Evolutionary conservation across 768 basidiomycete species (phyloP).

Genomic region (Russula earlei): DNA sequence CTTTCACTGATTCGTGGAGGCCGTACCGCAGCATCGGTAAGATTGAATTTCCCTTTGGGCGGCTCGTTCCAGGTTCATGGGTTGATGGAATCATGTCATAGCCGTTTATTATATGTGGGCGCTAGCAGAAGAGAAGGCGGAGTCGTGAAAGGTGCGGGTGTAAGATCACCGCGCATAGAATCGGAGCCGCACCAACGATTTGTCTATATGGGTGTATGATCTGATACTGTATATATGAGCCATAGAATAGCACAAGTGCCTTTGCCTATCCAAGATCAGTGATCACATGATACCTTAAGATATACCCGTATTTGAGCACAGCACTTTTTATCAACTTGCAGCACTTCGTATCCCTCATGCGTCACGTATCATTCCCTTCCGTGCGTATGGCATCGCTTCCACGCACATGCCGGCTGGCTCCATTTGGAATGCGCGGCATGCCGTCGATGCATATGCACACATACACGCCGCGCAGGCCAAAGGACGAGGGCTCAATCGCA

Average conservation of each 20-base stretch:
- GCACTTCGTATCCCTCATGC: not conserved
- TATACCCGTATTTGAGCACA: no score
- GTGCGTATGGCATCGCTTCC: not conserved
- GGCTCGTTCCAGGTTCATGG: not conserved
- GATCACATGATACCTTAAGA: no score
- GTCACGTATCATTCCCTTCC: not conserved
- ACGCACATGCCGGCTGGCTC: not conserved
- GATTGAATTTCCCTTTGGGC: slow-evolving; percentile 18
- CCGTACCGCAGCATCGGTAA: slow-evolving; percentile 76
- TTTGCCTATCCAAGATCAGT: no score
- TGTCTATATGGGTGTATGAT: no score
- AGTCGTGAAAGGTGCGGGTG: not conserved
- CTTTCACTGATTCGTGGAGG: slow-evolving; percentile 63
- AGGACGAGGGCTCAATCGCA: slow-evolving; percentile 34
- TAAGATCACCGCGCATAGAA: no score
- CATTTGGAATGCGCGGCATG: not conserved
- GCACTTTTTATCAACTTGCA: no score
- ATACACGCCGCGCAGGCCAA: slow-evolving; percentile 9
- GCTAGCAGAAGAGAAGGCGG: slow-evolving; percentile 37
- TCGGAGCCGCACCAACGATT: no score
- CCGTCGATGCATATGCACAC: not conserved
- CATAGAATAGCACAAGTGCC: no score
- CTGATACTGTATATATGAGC: no score
- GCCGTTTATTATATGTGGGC: slow-evolving; percentile 89
- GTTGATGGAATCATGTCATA: slow-evolving; percentile 23